Evolutionary conservation across 2,329 filamentous ascomycete species (phyloP).

Genomic region (Leptographium procerum): DNA sequence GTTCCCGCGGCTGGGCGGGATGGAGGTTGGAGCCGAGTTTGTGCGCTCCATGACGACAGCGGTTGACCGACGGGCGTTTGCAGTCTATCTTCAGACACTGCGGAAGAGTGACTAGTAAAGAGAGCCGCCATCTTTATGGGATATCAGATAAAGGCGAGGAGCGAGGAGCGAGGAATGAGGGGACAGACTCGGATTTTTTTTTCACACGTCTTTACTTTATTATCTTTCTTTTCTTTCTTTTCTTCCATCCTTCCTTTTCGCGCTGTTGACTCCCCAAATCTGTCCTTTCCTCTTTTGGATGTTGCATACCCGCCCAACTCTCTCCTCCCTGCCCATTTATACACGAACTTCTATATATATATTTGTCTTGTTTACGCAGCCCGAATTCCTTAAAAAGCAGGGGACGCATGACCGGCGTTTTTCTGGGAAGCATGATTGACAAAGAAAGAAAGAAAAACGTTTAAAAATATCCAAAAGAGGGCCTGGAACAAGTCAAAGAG

Average conservation of each 20-base stretch:
- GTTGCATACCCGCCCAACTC: not conserved
- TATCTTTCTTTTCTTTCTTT: not conserved
- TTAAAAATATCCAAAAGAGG: not conserved
- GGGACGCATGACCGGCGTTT: constrained; percentile 1
- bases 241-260: not conserved
- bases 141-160: too few species aligned
- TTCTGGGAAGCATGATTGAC: not conserved
- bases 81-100: constrained; percentile 51
- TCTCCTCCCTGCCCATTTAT: not conserved
- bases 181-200: not conserved
- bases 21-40: constrained; percentile 47
- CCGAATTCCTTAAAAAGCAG: not conserved
- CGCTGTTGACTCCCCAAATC: not conserved
- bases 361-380: not conserved
- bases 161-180: too few species aligned
- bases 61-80: constrained; percentile 49
- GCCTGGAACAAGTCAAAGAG: not conserved
- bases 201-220: not conserved
- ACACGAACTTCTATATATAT: not conserved
- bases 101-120: constrained; percentile 27
- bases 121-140: not conserved
- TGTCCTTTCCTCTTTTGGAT: not conserved
- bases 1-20: constrained; percentile 48
- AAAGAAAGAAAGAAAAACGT: not conserved
- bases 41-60: constrained; percentile 46